Base-by-base conservation (phyloP, 2,329 filamentous ascomycete species). In the Graphilbum sp. region DNA sequence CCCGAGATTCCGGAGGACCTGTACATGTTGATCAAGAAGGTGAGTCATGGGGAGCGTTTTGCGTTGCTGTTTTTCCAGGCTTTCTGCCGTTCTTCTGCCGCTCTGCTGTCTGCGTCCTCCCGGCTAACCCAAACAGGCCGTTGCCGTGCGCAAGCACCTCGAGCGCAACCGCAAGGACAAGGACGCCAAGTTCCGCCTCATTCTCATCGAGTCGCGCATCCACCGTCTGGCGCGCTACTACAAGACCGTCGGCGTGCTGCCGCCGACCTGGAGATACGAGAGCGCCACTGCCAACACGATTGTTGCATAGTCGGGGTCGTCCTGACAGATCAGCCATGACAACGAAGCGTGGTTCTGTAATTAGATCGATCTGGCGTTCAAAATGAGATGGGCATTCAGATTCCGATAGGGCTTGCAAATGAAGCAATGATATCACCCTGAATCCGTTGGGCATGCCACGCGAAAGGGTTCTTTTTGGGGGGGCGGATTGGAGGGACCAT, bases 1-100 rank as follows among this genome's bases (percentile, higher is more conserved):
- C 90, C 92, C 63, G 87, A 96, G 65, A 79, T 98, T 56, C 90
- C 92, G 61, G 90, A 98, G 79, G 90, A 98, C 69, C 81, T 96
- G 54, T 98, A 96, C 81, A 93, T 94, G 83, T 75, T 96, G 65
- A 96, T 96, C 84, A 95, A 95, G 83, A 98, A 98, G 86, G 88
- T 92, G 62, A 44, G 56, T 35, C 39, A 24, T 24, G 11, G n/a
- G n/a, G n/a, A n/a, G n/a, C n/a, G 27, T 5, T 30, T 30, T 16
- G 3, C 4, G 20, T 25, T 25, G 4, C 39, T 36, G 37, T 5
- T 40, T 8, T 31, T 32, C 16, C 9, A 19, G 29, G 10, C 9
- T 6, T 12, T 7, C 4, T 41, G 30, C 36, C 31, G n/a, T 4
- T 11, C 16, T 3, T 10, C 7, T 15, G 30, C 8, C 27, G 20